These are phyloP conservation scores for Rubia tinctorum DNA, from an alignment of 305 asterid genomes.

Conservation along the genomic window DNA sequence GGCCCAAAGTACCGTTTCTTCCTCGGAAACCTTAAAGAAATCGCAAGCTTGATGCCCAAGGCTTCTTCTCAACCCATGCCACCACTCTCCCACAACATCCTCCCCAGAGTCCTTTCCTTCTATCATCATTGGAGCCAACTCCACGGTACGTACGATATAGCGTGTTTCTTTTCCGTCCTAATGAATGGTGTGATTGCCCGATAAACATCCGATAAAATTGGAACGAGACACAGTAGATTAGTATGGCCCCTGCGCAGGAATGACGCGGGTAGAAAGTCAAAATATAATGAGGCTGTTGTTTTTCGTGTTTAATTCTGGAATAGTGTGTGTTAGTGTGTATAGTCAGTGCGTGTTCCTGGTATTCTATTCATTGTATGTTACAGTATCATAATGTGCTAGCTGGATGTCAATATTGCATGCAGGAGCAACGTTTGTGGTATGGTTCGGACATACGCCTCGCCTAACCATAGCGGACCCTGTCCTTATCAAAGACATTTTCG, in stretches of 20 bases:
- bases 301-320: no score
- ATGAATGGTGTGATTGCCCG: neutral
- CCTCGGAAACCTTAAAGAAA: slow-evolving; percentile 77
- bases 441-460: slow-evolving; percentile 89
- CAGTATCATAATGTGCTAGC: neutral
- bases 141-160: slow-evolving; percentile 51
- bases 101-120: slow-evolving; percentile 87
- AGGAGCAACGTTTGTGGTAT: slow-evolving; percentile 79
- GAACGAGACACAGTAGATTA: neutral
- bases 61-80: slow-evolving; percentile 65
- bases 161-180: no score
- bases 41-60: slow-evolving; percentile 47
- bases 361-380: no score
- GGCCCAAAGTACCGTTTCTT: slow-evolving; percentile 80
- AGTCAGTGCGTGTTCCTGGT: no score
- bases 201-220: neutral
- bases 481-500: slow-evolving; percentile 67
- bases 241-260: neutral
- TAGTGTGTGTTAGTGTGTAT: neutral
- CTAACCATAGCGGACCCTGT: slow-evolving; percentile 76
- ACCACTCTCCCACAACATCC: slow-evolving; percentile 76
- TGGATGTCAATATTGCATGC: slow-evolving; percentile 24
- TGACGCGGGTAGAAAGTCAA: no score
- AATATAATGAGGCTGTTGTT: no score
- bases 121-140: slow-evolving; percentile 92